Evolutionary conservation across 768 basidiomycete species (phyloP), one percentile per base, ranked within the genome.

Genomic region (Lyophyllum shimeji): DNA sequence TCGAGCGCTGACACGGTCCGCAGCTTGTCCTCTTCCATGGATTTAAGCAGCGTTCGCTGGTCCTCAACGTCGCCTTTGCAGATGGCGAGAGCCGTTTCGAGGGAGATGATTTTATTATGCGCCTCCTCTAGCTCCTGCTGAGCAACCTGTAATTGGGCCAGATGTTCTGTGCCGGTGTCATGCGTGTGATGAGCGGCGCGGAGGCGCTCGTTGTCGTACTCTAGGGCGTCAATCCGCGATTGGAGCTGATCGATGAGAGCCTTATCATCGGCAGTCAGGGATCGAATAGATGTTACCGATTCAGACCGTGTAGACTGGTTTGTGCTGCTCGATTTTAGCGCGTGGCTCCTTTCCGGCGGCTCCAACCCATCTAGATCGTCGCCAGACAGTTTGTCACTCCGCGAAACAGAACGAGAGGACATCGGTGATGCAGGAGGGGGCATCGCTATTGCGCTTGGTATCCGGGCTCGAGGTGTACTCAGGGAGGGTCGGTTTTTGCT

Each of bases 401-500:
- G 60, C 18, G 76, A 78, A 21, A 72, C 68, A 2, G 76, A 72
- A 27, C 74, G 72, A 17, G 74, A 66, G 17, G 69, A 65, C 44
- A 76, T 65, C 7, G 89, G 89, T 12, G 88, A 89, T 0, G 85
- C 74, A 17, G 90, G 90, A 2, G 90, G 90, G 2, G 89, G 90
- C 90, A 93, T 91, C 7, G 88, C 84, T 24, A 89, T 69, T n/a
- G 80, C 76, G 62, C 88, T 89, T 27, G 89, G 87, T 57, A 90
- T 66, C 49, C 89, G 79, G 13, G 82, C 79, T 27, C 87, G 80
- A 43, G 87, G 85, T 11, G 86, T 87, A 57, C 66, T 76, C n/a
- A 75, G 68, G 11, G 80, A 76, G 3, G 79, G 71, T 34, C 76
- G 69, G 20, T 66, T 67, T 54, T 67, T 72, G 29, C 58, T 64